Conservation (phyloP, 371 early-diverging fungal species). For the Syncephalastrum racemosum region DNA sequence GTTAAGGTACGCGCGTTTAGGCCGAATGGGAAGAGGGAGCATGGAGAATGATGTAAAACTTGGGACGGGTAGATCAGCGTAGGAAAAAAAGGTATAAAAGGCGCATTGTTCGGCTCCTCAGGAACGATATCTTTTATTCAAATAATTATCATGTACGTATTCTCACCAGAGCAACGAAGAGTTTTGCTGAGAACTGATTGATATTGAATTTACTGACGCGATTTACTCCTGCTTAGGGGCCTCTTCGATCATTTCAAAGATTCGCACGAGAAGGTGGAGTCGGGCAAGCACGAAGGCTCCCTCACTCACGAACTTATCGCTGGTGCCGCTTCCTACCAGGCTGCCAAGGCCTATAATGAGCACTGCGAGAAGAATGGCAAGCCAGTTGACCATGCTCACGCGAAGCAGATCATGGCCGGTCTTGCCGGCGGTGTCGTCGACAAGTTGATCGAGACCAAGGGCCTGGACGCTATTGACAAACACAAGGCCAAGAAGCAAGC, state of each 20-base stretch:
- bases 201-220: too few relatives aligned
- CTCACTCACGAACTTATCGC: constrained; percentile 43
- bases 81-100: too few relatives aligned
- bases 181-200: too few relatives aligned
- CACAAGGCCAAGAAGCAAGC: constrained; percentile 45
- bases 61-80: too few relatives aligned
- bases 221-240: constrained; percentile 25
- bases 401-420: constrained; percentile 53
- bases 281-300: constrained; percentile 34
- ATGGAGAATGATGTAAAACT: too few relatives aligned
- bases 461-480: constrained; percentile 47
- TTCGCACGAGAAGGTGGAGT: constrained; percentile 29
- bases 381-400: constrained; percentile 29
- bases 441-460: constrained; percentile 56
- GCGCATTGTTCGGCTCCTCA: too few relatives aligned
- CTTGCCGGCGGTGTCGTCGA: constrained; percentile 54
- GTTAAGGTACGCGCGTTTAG: too few relatives aligned
- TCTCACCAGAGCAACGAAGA: too few relatives aligned
- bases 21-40: too few relatives aligned
- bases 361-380: constrained; percentile 47
- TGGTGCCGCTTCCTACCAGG: constrained; percentile 61
- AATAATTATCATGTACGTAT: too few relatives aligned
- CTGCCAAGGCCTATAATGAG: constrained; percentile 50
- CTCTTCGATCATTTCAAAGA: constrained; percentile 33
- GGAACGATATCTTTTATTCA: too few relatives aligned